A percentile compares a stretch with the other conserved stretches of the same genome.
phyloP scores from a whole-genome alignment of 2,329 filamentous ascomycete genomes.

The Hypoxylon sp. region DNA sequence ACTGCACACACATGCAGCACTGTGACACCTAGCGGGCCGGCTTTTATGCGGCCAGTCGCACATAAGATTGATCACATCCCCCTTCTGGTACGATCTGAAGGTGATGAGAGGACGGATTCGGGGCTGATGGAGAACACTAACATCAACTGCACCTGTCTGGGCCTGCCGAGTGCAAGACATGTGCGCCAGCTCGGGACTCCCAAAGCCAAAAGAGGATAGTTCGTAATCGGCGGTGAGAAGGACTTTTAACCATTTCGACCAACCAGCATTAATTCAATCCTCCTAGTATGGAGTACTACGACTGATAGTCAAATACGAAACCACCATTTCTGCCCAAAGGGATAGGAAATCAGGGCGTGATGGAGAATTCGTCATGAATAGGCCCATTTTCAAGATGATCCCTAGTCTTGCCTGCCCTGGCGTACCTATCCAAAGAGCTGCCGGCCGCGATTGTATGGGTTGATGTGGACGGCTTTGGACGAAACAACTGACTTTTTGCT shows the following conservation, averaged over 20 bases:
- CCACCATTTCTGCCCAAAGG: conserved; percentile 45
- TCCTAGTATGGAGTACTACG: conserved; percentile 41
- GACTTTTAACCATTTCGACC: conserved; percentile 32
- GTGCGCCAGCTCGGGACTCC: conserved; percentile 47
- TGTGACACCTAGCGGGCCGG: conserved; percentile 53
- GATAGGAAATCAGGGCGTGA: conserved; percentile 41
- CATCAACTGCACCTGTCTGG: conserved; percentile 35
- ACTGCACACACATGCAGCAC: conserved; percentile 46
- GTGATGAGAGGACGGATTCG: conserved; percentile 43
- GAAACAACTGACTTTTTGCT: conserved; percentile 27
- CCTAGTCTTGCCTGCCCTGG: conserved; percentile 35
- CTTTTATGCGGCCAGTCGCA: conserved; percentile 53
- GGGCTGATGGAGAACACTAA: conserved; percentile 44
- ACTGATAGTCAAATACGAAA: conserved; percentile 47
- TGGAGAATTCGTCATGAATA: conserved; percentile 40
- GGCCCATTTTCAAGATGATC: conserved; percentile 39
- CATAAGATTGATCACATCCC: conserved; percentile 50
- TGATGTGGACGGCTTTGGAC: conserved; percentile 35
- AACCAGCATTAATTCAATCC: conserved; percentile 37
- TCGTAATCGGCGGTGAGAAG: conserved; percentile 51
- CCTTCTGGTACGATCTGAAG: conserved; percentile 50
- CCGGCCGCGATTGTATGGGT: conserved; percentile 32
- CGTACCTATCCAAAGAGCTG: conserved; percentile 36
- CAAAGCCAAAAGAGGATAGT: conserved; percentile 42
- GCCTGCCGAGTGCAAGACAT: conserved; percentile 42